These are phyloP conservation scores for Arabidopsis lyrata DNA, from an alignment of 441 rosid genomes.

Conservation along the genomic window DNA sequence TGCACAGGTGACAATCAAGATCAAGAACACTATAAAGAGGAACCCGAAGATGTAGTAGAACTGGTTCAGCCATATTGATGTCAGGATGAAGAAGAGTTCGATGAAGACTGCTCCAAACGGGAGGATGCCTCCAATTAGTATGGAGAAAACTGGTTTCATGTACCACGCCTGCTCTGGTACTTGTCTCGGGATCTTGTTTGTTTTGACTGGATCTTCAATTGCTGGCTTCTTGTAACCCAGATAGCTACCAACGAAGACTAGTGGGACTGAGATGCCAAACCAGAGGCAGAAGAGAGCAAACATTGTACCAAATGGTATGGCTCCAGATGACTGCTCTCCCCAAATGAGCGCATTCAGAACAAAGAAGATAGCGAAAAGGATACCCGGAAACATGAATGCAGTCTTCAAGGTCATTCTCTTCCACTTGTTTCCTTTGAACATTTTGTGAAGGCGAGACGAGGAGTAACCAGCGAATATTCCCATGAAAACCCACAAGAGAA, in stretches of 20 bases:
- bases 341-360: constrained; percentile 86
- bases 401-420: constrained; percentile 89
- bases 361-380: constrained; percentile 82
- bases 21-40: constrained; percentile 93
- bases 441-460: constrained; percentile 84
- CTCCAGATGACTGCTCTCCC: constrained; percentile 96
- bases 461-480: constrained; percentile 92
- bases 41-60: constrained; percentile 98
- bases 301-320: constrained; percentile 96
- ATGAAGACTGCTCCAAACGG: constrained; percentile 97
- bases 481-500: constrained; percentile 97
- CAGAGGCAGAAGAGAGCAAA: constrained; percentile 93
- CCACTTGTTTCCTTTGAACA: constrained; percentile 97
- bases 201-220: constrained; percentile 88
- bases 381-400: constrained; percentile 92
- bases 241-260: constrained; percentile 94
- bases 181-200: constrained; percentile 93
- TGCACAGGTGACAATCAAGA: constrained; percentile 87
- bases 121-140: constrained; percentile 92
- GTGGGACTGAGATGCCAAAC: constrained; percentile 96
- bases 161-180: constrained; percentile 98
- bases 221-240: constrained; percentile 94
- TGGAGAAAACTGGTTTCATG: constrained; percentile 90
- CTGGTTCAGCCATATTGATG: constrained; percentile 99
- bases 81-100: constrained; percentile 96